Evolutionary conservation across 2,329 filamentous ascomycete species (phyloP).

Genomic region (Fusarium fujikuroi): DNA sequence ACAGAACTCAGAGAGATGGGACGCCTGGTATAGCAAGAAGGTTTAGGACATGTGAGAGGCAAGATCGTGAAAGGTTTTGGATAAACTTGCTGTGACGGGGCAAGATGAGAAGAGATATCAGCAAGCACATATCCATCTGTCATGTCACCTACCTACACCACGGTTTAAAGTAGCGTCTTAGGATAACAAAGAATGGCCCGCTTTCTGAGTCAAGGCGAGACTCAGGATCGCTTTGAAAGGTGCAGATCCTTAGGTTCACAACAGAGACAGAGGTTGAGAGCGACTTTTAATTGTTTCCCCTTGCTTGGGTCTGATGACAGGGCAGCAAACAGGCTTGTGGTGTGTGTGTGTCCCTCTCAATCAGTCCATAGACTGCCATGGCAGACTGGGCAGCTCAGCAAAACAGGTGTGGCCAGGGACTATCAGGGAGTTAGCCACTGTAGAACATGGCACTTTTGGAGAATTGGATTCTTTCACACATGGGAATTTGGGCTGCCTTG

Average conservation of each 20-base stretch:
- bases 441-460: conserved; percentile 39
- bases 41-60: background rate
- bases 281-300: conserved; percentile 16
- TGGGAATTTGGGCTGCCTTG: conserved; percentile 25
- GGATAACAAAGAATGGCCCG: conserved; percentile 8
- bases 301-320: conserved; percentile 27
- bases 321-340: conserved; percentile 5
- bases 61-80: background rate
- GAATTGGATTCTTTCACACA: conserved; percentile 30
- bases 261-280: conserved; percentile 2
- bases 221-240: background rate
- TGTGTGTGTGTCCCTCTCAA: background rate
- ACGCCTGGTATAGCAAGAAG: background rate
- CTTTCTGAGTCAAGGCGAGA: conserved; percentile 23
- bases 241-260: background rate
- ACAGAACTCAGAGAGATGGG: background rate
- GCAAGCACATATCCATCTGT: background rate
- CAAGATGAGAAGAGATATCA: background rate
- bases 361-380: background rate
- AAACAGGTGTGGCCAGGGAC: background rate
- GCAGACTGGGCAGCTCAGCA: background rate
- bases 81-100: background rate
- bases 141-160: conserved; percentile 2
- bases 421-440: background rate
- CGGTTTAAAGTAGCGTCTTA: background rate